Evolutionary conservation across 2,329 filamentous ascomycete genomes (phyloP), one percentile per base, ranked within the genome.

Genomic region (Lachnellula cervina): DNA sequence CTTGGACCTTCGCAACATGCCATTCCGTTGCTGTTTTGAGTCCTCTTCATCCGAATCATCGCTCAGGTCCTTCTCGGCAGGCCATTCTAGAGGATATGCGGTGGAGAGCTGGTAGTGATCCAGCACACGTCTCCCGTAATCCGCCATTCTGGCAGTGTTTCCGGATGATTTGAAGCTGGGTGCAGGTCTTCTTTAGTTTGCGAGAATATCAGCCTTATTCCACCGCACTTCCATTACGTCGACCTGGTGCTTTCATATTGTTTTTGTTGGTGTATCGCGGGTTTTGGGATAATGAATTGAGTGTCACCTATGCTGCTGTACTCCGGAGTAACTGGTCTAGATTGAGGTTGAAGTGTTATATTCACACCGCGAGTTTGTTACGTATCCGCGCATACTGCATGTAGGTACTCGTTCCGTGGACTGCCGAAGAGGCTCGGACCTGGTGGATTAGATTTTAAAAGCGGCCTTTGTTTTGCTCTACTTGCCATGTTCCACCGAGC

Each of bases 81-180:
- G 93, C 93, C 93, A 97, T 77, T 89, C 84, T 37, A 83, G 81
- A 2, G 93, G 93, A 71, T 84, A 92, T 19, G 89, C 78, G 14
- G 80, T 89, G 43, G 87, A 80, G 49, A 97, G 81, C 71, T 91
- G 89, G 76, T 97, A 97, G 75, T 96, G 91, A 65, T 91, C 91
- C 66, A 94, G 83, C 53, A 97, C 83, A 46, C 82, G 84, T 59
- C 86, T 79, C 68, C 94, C 87, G 66, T 86, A 82, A 68, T 94
- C 89, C 60, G 84, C 80, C 86, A 83, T 78, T 53, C 65, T 74
- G 62, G 55, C 11, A 48, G 23, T 34, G 34, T 8, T 42, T 38
- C 6, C 28, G 19, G 4, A 25, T n/a, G n/a, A 25, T n/a, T 17
- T 9, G n/a, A 16, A 38, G 16, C 35, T 25, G 23, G 42, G 42